Percentiles rank a stretch among this genome's conserved stretches.
Conservation (phyloP, 495 filamentous ascomycete genomes). For the Chaetomium tenue region DNA sequence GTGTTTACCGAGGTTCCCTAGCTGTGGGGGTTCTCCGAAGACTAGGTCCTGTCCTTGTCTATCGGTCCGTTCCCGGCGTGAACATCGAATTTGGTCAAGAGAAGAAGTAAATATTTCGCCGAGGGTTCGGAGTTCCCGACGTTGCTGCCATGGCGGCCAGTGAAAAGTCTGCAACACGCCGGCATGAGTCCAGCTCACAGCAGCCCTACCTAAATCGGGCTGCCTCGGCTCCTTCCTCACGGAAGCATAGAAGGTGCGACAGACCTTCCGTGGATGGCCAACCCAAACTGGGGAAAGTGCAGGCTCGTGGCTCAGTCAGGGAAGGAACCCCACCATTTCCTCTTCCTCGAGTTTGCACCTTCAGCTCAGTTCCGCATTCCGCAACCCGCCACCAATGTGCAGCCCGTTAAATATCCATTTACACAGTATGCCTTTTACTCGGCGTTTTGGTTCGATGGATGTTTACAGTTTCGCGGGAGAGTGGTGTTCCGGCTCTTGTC, state of each 20-base stretch:
- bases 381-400: not conserved
- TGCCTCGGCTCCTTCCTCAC: not conserved
- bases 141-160: not conserved
- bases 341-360: not conserved
- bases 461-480: not conserved
- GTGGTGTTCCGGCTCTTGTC: not conserved
- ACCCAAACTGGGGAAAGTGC: not conserved
- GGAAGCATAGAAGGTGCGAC: constrained; percentile 4
- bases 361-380: not conserved
- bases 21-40: not conserved
- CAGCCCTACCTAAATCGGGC: not conserved
- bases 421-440: too few species aligned
- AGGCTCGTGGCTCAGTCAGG: not conserved
- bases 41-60: not conserved
- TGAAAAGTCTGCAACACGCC: not conserved
- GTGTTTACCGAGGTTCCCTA: not conserved
- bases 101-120: not conserved
- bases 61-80: constrained; percentile 8
- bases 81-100: not conserved
- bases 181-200: too few species aligned
- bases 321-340: not conserved
- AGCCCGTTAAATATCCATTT: not conserved
- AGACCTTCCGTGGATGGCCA: not conserved
- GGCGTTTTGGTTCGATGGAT: too few species aligned
- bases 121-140: not conserved